Percentiles rank a stretch among this genome's conserved stretches.
These are phyloP conservation scores for Pyrenochaeta sp. DNA, from an alignment of 2,329 filamentous ascomycete species.

Conservation along the genomic window DNA sequence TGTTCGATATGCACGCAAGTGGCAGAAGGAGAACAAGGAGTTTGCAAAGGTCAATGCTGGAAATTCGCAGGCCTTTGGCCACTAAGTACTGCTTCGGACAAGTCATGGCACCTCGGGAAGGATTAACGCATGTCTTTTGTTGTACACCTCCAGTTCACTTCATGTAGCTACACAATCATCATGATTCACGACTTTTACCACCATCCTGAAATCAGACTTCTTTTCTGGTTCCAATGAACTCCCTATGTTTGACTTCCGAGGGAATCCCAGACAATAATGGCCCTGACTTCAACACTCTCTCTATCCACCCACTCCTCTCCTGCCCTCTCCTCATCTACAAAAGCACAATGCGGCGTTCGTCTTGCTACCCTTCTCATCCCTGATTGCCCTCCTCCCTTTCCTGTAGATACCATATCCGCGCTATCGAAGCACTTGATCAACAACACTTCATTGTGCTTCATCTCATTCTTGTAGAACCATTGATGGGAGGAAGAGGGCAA, in stretches of 20 bases:
- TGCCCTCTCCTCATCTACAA: conserved; percentile 22
- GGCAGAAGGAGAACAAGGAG: conserved; percentile 50
- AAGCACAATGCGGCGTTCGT: conserved; percentile 39
- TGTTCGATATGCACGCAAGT: conserved; percentile 43
- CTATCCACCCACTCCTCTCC: conserved; percentile 18
- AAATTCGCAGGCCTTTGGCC: conserved; percentile 29
- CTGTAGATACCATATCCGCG: no score
- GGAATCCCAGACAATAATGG: conserved; percentile 27
- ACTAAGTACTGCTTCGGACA: conserved; percentile 8
- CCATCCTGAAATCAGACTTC: no score
- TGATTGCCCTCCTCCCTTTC: no score
- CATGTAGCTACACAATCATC: no score
- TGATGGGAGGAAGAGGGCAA: not conserved
- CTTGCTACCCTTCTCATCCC: conserved; percentile 10
- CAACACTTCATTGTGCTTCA: conserved; percentile 31
- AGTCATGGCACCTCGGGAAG: not conserved
- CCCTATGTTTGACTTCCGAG: no score
- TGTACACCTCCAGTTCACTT: no score
- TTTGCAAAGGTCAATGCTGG: conserved; percentile 38
- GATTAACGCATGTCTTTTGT: no score
- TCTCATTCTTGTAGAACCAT: conserved; percentile 40
- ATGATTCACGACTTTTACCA: no score
- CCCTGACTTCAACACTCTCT: conserved; percentile 38
- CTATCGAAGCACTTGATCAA: conserved; percentile 39
- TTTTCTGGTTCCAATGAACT: no score